A percentile compares a stretch with the other conserved stretches of the same genome.
These are phyloP conservation scores for Fomitopsis schrenkii DNA, from an alignment of 1,284 basidiomycete genomes.

Conservation along the genomic window DNA sequence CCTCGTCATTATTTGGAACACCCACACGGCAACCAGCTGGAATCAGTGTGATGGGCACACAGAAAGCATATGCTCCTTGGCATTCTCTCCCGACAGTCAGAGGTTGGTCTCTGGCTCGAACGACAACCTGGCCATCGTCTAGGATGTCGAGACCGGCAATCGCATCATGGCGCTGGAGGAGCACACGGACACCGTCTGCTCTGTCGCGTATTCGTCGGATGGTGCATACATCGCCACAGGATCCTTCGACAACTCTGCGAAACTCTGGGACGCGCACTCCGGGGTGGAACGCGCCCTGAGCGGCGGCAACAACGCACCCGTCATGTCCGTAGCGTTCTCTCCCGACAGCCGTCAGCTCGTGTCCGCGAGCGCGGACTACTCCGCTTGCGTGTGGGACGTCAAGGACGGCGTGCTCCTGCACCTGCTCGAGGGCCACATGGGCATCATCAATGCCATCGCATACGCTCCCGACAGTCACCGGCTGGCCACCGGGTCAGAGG, in stretches of 20 bases:
- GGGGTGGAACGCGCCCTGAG: background rate
- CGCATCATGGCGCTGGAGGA: background rate
- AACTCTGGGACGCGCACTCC: background rate
- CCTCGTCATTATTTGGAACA: slow-evolving; percentile 21
- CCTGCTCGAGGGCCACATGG: slow-evolving; percentile 7
- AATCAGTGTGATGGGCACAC: slow-evolving; percentile 4
- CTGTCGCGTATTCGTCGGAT: slow-evolving; percentile 4
- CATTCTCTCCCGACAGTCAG: slow-evolving; percentile 15
- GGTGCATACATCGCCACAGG: slow-evolving; percentile 1
- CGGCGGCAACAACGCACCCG: background rate
- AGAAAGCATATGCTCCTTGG: slow-evolving; percentile 10
- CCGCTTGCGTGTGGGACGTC: slow-evolving; percentile 18
- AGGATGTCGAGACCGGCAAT: slow-evolving; percentile 2
- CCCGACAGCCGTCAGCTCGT: slow-evolving; percentile 4
- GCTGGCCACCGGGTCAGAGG: slow-evolving; percentile 12
- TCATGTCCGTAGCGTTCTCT: slow-evolving; percentile 11
- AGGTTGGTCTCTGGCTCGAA: slow-evolving; percentile 12
- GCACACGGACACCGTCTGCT: background rate
- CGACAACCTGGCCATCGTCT: slow-evolving; percentile 7
- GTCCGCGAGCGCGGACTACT: slow-evolving; percentile 15
- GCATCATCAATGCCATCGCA: slow-evolving; percentile 9
- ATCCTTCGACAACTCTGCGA: background rate
- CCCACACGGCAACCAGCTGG: background rate
- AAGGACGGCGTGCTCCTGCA: slow-evolving; percentile 2
- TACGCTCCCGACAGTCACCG: slow-evolving; percentile 13